Base-by-base conservation (phyloP, 768 basidiomycete species). In the Gymnopilus junonius region DNA sequence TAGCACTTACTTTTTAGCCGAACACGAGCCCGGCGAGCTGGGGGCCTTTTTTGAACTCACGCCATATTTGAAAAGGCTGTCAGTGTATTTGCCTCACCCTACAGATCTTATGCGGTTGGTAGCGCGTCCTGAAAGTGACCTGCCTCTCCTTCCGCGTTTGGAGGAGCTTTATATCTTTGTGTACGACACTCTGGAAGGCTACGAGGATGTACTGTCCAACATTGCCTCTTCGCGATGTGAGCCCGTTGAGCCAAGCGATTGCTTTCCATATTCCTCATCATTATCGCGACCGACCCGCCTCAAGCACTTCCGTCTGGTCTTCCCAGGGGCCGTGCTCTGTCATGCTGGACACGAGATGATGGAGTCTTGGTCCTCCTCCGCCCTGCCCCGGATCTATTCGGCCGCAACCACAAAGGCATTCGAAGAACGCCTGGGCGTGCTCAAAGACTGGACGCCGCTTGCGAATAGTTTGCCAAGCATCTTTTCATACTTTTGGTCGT, bases 141-240 rank as follows among this genome's bases (percentile, higher is more conserved):
- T 45, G 11, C 21, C 42, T 23, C 35, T 66, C 2, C 58, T 66
- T 1, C 65, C 65, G 2, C 29, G 34, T 17, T 48, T 63, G 11
- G 62, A 66, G 17, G 27, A 59, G 21, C 58, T 66, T 0, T 57
- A 35, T n/a, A 50, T 66, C 39, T 59, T 42, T 34, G 59, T 58
- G 15, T 40, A 45, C n/a, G 56, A 63, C 14, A 21, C 48, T n/a
- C 31, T 63, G 20, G 32, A 3, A 3, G 56, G 59, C 14, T 48
- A 43, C 23, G 46, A 61, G 46, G 23, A 50, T 8, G 45, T 55
- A 6, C 20, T 66, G 7, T 48, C 37, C 1, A 35, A 46, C 17
- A 50, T 66, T 29, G 62, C 65, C 21, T 2, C 10, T 12, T 53
- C 55, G 2, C 55, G 65, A 17, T 66, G 62, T 23, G 62, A 66